Base-by-base conservation (phyloP, 371 early-diverging fungal species). In the Actinomortierella wolfii region DNA sequence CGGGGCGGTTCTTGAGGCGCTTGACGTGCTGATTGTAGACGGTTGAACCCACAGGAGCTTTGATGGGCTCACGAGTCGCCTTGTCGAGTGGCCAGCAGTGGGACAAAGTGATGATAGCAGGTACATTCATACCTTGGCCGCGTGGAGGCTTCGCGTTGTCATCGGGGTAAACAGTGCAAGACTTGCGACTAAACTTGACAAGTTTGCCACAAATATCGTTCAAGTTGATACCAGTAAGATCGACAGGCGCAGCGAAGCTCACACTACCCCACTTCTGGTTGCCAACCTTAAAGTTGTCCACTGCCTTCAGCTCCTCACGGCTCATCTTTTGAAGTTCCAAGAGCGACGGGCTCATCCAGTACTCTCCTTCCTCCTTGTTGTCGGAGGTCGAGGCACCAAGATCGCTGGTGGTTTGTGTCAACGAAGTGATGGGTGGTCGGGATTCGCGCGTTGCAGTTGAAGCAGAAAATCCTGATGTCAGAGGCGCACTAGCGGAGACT, bases 121-220 rank as follows among this genome's bases (percentile, higher is more conserved):
- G 89, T 0, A 92, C 93, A 69, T 98, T 98, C 43, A 98, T 77
- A 14, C 94, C 95, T 59, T 83, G 70, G 3, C 98, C 98, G 23
- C 84, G 82, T 3, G 92, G 85, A 25, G 92, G 92, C 76, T 95
- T 95, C 49, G 54, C 54, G 25, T 74, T 68, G 42, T 93, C 89
- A 47, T 90, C 88, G 2, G 94, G 94, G 64, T 97, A 97, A 4
- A 97, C 93, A 1, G 83, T 87, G 71, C 88, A 84, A 39, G 78
- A 79, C 54, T 87, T 88, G 39, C 81, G 83, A 21, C 74, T 81
- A 52, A 98, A 86, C 6, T 88, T 64, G 18, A 97, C 88, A 47
- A 96, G 81, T 13, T 80, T 77, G 14, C 95, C 97, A 39, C 93
- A 85, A 51, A 98, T 94, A 4, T 91, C 84, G 26, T 84, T 75